Conservation (phyloP, 2,329 filamentous ascomycete species). For the Apiospora arundinis region DNA sequence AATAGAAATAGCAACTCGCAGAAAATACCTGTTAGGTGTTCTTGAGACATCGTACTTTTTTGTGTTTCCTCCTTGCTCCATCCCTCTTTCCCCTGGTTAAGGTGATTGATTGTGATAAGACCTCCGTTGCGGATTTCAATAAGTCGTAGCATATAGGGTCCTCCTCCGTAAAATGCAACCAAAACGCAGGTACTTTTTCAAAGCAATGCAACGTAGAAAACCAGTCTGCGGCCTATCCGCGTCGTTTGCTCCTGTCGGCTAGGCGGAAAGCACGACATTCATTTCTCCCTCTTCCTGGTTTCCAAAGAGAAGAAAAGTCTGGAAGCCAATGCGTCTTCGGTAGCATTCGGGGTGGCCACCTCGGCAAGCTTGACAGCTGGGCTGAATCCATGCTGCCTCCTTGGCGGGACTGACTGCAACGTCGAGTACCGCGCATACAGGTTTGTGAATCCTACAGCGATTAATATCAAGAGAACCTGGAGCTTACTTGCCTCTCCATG, state of each 20-base stretch:
- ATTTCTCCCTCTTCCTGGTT: background rate
- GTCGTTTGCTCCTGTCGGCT: no score
- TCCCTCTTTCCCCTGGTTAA: background rate
- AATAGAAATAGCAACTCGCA: background rate
- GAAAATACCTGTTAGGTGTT: conserved; percentile 5
- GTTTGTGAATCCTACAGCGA: no score
- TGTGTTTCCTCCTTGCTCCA: background rate
- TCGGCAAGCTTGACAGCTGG: background rate
- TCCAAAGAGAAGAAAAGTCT: background rate
- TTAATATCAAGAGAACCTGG: background rate
- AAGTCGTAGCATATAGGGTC: background rate
- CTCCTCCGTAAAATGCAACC: background rate
- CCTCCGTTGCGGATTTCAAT: conserved; percentile 4
- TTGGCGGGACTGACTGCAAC: background rate
- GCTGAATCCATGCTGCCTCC: background rate
- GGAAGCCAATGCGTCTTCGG: background rate
- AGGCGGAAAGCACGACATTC: background rate
- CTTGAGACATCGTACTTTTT: background rate
- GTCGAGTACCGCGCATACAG: background rate
- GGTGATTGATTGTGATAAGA: background rate
- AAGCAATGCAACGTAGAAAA: background rate
- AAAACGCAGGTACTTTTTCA: background rate
- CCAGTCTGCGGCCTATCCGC: background rate
- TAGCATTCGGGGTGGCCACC: background rate
- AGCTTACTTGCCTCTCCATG: background rate